Base-by-base conservation (phyloP, 345 rosid genomes). In the Populus tremula region DNA sequence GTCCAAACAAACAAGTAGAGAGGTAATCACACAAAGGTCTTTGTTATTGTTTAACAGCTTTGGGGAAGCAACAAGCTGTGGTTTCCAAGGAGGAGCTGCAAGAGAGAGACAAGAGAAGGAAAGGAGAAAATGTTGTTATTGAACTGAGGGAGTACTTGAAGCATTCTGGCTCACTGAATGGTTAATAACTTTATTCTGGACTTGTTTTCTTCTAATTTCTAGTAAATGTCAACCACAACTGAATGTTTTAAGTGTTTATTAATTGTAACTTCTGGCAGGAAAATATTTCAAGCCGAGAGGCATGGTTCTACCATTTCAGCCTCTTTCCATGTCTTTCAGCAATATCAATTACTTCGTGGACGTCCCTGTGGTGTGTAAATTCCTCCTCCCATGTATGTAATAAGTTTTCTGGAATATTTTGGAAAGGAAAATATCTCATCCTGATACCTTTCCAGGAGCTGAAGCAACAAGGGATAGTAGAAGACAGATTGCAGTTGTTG, bases 251-350 rank as follows among this genome's bases (percentile, higher is more conserved):
- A 69, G 59, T 79, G 71, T 20, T 54, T 79, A 63, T 49, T 74
- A 62, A 81, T 14, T 39, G 61, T 43, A 43, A 43, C 47, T 43
- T 70, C 78, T 67, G 64, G 75, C 88, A 93, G 99, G 98, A 71
- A 96, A 96, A 85, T 82, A 90, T 86, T 89, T 93, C 86, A 91
- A 89, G 88, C 90, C 88, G 69, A 86, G 90, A 84, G 99, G 99
- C 84, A 96, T 93, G 98, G 97, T 92, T 86, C 97, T 96, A n/a
- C 99, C 99, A 27, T 96, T 96, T 89, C 98, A 92, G 84, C 97
- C 90, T 5, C 96, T 92, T 81, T 93, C 97, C 65, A 84, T 96
- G 90, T 87, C 97, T 81, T 96, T 96, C 90, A 82, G 94, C 82
- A 89, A 89, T 70, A 80, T 96, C 84, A 96, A 92, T 74, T 96